These are phyloP conservation scores for Scedosporium apiospermum DNA, from an alignment of 2,329 filamentous ascomycete species.

Conservation along the genomic window DNA sequence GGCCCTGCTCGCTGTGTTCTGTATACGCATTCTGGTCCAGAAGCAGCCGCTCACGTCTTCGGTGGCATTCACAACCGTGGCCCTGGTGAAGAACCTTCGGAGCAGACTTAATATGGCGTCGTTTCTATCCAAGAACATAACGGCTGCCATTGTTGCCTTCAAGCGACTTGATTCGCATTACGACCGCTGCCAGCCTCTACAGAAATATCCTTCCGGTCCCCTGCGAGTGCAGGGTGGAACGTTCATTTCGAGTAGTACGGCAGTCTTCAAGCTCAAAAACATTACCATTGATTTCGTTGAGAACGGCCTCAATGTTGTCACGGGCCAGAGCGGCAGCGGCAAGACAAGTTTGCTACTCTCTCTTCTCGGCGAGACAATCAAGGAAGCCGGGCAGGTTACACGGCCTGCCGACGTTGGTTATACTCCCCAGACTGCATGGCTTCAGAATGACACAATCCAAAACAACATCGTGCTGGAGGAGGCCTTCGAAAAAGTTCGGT, in stretches of 20 bases:
- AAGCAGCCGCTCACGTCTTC: constrained; percentile 41
- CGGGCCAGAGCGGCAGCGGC: constrained; percentile 44
- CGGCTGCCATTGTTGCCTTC: constrained; percentile 36
- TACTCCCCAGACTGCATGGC: constrained; percentile 47
- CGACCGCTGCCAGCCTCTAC: constrained; percentile 36
- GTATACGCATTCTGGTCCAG: constrained; percentile 37
- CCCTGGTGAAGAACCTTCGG: constrained; percentile 42
- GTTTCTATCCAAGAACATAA: constrained; percentile 24
- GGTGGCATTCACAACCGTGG: constrained; percentile 48
- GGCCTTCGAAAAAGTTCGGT: constrained; percentile 39
- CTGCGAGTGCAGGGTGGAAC: constrained; percentile 35
- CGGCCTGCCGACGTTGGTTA: constrained; percentile 44
- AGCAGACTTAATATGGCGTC: constrained; percentile 28
- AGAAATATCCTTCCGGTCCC: constrained; percentile 37
- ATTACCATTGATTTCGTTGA: constrained; percentile 42
- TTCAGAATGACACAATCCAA: constrained; percentile 46
- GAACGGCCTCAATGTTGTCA: constrained; percentile 44
- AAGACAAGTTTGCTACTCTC: constrained; percentile 47
- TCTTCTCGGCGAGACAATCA: constrained; percentile 44
- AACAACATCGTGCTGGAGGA: constrained; percentile 47
- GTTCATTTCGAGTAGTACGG: constrained; percentile 40
- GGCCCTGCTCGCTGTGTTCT: constrained; percentile 44
- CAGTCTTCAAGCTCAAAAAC: constrained; percentile 37
- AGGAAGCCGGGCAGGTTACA: constrained; percentile 36
- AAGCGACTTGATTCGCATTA: constrained; percentile 46